Percentiles rank a stretch among this genome's conserved stretches.
Conservation (phyloP, 2,329 filamentous ascomycete species). For the Verticillium alfalfae region DNA sequence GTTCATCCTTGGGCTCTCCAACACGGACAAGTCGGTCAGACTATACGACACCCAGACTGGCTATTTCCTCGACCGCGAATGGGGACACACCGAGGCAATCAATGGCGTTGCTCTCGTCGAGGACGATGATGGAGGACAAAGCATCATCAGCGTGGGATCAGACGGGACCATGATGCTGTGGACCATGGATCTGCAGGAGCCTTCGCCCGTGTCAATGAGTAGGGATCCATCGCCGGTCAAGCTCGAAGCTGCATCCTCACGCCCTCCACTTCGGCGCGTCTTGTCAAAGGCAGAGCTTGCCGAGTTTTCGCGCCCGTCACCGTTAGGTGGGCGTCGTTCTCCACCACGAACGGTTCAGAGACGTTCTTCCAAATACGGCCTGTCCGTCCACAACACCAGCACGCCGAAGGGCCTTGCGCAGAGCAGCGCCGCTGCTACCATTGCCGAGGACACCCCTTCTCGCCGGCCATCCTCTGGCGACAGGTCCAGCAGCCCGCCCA, state of each 20-base stretch:
- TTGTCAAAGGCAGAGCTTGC: slow-evolving; percentile 83
- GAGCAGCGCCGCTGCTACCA: slow-evolving; percentile 32
- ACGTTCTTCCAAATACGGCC: slow-evolving; percentile 47
- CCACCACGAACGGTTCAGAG: slow-evolving; percentile 49
- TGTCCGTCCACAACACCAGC: slow-evolving; percentile 25
- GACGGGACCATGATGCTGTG: slow-evolving; percentile 84
- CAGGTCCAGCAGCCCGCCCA: slow-evolving; percentile 40
- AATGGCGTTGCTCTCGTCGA: slow-evolving; percentile 75
- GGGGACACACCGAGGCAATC: slow-evolving; percentile 91
- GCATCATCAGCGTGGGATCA: slow-evolving; percentile 68
- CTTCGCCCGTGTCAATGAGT: slow-evolving; percentile 30
- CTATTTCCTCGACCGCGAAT: slow-evolving; percentile 77
- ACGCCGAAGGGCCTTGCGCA: slow-evolving; percentile 32
- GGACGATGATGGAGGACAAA: slow-evolving; percentile 46
- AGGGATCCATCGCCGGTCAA: slow-evolving; percentile 52
- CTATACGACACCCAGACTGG: slow-evolving; percentile 80
- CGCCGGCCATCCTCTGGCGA: slow-evolving; percentile 39
- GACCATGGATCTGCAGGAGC: slow-evolving; percentile 48
- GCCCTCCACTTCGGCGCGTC: slow-evolving; percentile 76
- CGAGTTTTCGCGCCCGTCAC: slow-evolving; percentile 60
- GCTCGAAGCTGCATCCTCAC: slow-evolving; percentile 43
- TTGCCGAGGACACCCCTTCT: slow-evolving; percentile 41
- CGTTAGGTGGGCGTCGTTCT: slow-evolving; percentile 43
- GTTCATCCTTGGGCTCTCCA: slow-evolving; percentile 80
- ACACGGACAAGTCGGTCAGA: slow-evolving; percentile 91